Percentiles rank a stretch among this genome's conserved stretches.
phyloP scores from a whole-genome alignment of 768 basidiomycete genomes.

The Tricholoma matsutake region DNA sequence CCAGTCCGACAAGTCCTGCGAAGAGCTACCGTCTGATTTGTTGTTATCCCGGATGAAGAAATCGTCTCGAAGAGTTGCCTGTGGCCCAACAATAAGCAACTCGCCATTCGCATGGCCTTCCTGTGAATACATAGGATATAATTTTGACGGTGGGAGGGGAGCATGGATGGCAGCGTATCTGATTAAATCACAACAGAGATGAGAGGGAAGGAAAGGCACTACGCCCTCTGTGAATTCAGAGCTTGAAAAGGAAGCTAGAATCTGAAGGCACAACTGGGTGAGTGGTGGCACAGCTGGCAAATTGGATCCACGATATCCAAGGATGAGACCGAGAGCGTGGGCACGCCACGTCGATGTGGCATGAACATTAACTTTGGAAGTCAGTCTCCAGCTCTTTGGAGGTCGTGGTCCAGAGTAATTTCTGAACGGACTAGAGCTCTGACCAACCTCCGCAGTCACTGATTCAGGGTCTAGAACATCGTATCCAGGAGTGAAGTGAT shows the following conservation, averaged over 20 bases:
- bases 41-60: conserved; percentile 31
- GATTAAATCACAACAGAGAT: conserved; percentile 57
- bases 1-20: conserved; percentile 32
- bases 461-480: not conserved
- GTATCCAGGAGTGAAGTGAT: conserved; percentile 2
- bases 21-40: not conserved
- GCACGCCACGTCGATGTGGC: conserved; percentile 45
- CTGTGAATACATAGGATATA: conserved; percentile 48
- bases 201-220: conserved; percentile 50
- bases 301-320: conserved; percentile 29
- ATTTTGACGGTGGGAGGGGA: conserved; percentile 49
- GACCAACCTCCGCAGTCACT: not conserved
- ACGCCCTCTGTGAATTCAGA: conserved; percentile 44
- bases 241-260: conserved; percentile 37
- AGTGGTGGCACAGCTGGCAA: conserved; percentile 46
- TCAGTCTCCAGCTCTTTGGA: conserved; percentile 57
- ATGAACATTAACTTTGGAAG: conserved; percentile 23
- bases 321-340: conserved; percentile 52
- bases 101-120: conserved; percentile 61
- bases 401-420: conserved; percentile 46
- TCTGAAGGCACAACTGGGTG: conserved; percentile 53
- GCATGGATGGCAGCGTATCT: conserved; percentile 55
- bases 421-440: conserved; percentile 6
- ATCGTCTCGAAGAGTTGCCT: conserved; percentile 40
- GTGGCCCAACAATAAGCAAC: conserved; percentile 59